These are phyloP conservation scores for Imleria badia DNA, from an alignment of 768 basidiomycete species.

Conservation along the genomic window DNA sequence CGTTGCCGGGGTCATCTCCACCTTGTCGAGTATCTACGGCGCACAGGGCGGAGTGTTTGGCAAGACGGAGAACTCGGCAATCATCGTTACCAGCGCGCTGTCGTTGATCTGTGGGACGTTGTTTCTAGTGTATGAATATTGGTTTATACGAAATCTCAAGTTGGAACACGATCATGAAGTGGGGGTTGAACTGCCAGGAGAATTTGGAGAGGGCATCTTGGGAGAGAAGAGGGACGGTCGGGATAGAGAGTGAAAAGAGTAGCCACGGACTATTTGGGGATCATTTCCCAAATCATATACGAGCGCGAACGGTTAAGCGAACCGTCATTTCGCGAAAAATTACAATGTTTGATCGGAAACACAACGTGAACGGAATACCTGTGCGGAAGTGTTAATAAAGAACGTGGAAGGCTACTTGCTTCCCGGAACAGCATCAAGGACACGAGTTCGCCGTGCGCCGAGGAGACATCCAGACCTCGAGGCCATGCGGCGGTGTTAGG, in stretches of 20 bases:
- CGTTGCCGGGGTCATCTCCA: conserved; percentile 55
- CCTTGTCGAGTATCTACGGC: conserved; percentile 51
- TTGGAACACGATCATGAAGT: conserved; percentile 41
- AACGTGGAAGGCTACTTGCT: neutral
- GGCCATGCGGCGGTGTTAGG: conserved; percentile 18
- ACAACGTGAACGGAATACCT: conserved; percentile 1
- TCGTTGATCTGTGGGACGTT: conserved; percentile 44
- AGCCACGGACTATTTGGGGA: neutral
- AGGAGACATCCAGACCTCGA: conserved; percentile 18
- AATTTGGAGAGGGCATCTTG: conserved; percentile 43
- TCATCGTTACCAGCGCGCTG: conserved; percentile 45
- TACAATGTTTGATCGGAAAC: neutral
- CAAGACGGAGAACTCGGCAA: conserved; percentile 42
- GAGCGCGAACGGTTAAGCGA: neutral
- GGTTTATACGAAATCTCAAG: conserved; percentile 44
- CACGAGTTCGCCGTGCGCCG: conserved; percentile 22
- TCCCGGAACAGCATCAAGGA: conserved; percentile 5
- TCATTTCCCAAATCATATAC: neutral
- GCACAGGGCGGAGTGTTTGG: conserved; percentile 47
- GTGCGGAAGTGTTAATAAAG: neutral
- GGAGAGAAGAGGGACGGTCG: conserved; percentile 5
- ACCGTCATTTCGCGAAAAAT: neutral
- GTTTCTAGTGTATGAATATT: conserved; percentile 43
- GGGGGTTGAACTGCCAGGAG: conserved; percentile 43
- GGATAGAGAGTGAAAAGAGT: neutral